phyloP scores from a whole-genome alignment of 352 stramenopile species.

The Phytophthora meadii region DNA sequence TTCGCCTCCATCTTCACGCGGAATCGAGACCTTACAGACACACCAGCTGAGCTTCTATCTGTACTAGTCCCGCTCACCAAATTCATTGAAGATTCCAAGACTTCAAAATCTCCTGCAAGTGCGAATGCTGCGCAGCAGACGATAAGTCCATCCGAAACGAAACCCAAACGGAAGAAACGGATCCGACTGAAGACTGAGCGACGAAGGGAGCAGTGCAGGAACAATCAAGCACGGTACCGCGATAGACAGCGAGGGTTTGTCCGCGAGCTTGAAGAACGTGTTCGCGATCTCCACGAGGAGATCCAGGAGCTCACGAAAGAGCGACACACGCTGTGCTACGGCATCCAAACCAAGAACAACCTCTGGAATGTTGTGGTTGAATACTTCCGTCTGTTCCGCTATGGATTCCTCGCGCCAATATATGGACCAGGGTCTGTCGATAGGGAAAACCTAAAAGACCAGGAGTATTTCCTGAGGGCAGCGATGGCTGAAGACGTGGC shows the following conservation, averaged over 20 bases:
- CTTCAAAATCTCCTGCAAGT: background rate
- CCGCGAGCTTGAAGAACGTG: constrained; percentile 25
- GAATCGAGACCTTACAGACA: background rate
- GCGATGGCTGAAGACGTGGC: constrained; percentile 25
- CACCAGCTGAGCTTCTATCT: constrained; percentile 9
- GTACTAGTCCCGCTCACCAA: constrained; percentile 16
- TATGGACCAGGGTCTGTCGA: background rate
- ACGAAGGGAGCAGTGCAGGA: constrained; percentile 48
- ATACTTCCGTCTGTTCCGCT: constrained; percentile 30
- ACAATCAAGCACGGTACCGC: constrained; percentile 56
- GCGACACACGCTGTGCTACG: constrained; percentile 14
- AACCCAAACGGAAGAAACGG: constrained; percentile 42
- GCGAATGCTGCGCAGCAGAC: background rate
- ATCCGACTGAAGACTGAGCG: constrained; percentile 43
- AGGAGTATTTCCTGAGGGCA: constrained; percentile 30
- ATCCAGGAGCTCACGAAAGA: constrained; percentile 20
- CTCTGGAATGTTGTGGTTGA: constrained; percentile 23
- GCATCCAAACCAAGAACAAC: constrained; percentile 19
- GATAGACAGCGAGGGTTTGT: constrained; percentile 34
- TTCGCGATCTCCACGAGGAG: constrained; percentile 28
- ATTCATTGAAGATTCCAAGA: constrained; percentile 20
- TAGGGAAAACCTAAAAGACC: constrained; percentile 1
- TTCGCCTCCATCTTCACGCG: constrained; percentile 10
- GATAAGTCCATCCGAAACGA: background rate
- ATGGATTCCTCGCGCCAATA: constrained; percentile 12